Evolutionary conservation across 371 early-diverging fungal species (phyloP), one percentile per base, ranked within the genome.

Genomic region (Basidiobolus heterosporus): DNA sequence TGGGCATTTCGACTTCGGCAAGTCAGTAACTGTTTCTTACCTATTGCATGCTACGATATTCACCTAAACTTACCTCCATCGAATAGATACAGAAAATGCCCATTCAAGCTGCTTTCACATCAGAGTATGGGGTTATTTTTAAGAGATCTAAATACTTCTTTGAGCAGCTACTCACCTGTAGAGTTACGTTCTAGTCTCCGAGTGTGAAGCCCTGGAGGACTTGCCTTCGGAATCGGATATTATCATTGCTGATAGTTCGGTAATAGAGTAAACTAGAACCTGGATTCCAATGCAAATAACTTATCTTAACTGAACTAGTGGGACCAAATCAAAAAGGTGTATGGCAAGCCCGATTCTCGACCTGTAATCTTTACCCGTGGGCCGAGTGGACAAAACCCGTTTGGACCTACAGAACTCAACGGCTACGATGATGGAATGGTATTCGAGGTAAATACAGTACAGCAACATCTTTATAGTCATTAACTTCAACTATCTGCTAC

Each of bases 1-100:
- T 13, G 80, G 82, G 1, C 82, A 80, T 48, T 75, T 69, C 60
- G 78, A 81, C 51, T 80, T 84, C 41, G 72, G 72, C 48, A 66
- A 70, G 72, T 83, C 67, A 30, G 36, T 22, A 22, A 1, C 3
- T 11, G 15, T 9, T 30, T 9, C 30, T 5, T 9, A 5, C 30
- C 3, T 9, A 9, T 9, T 9, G 9, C 30, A 30, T 30, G 3
- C 30, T 30, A 9, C 9, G 30, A 3, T 9, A 30, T 30, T 3
- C 30, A 9, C 30, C n/a, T 30, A 9, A 30, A 9, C 5, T 30
- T 30, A 6, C 40, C 7, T 40, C 6, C 40, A 40, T 2, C 14
- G 13, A 22, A 24, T 45, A 50, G 51, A 41, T 51, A 46, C 36
- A 51, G 46, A 36, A 19, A 46, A 36, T 51, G 51, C 36, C 51